phyloP scores from a whole-genome alignment of 805 yeast species.

The Kuraishia ogatae region DNA sequence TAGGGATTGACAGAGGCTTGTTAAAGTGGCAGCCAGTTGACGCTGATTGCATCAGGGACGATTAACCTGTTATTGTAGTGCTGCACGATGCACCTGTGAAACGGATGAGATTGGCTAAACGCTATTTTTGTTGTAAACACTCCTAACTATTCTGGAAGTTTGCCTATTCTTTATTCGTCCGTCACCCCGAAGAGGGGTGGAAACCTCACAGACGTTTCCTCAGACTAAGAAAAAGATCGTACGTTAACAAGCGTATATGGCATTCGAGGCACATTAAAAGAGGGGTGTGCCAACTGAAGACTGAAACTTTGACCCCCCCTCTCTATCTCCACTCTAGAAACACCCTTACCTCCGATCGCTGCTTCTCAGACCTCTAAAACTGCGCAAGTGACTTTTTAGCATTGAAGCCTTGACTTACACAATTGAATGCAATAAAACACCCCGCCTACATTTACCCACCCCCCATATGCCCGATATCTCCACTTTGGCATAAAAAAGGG shows the following conservation, averaged over 20 bases:
- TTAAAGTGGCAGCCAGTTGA: no score
- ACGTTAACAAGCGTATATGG: not conserved
- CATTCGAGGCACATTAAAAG: not conserved
- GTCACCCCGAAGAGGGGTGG: not conserved
- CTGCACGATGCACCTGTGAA: not conserved
- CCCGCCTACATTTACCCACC: not conserved
- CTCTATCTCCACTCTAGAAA: no score
- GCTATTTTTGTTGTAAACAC: not conserved
- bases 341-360: no score
- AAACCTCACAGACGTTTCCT: not conserved
- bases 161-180: not conserved
- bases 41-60: not conserved
- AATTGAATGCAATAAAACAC: not conserved
- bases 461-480: not conserved
- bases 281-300: no score
- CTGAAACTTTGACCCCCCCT: no score
- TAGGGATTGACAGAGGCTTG: no score
- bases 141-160: not conserved
- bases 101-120: not conserved
- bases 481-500: not conserved
- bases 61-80: not conserved
- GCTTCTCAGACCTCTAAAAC: no score
- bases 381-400: not conserved
- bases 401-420: not conserved
- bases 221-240: not conserved